phyloP scores from a whole-genome alignment of 768 basidiomycete species.

The Kwoniella heveanensis region DNA sequence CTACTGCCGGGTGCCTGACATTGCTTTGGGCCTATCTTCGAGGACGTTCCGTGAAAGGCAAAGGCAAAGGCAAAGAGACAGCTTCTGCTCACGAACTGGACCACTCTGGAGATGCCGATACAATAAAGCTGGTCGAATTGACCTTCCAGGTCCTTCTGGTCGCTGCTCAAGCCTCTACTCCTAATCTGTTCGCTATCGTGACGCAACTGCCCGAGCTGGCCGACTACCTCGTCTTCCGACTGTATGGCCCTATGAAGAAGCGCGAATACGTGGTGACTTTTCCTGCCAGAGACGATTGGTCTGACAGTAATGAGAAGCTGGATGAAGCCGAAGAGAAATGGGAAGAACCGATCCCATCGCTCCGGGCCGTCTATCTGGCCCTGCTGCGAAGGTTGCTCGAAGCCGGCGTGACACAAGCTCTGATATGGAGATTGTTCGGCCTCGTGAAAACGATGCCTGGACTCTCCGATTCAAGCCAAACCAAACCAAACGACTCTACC shows the following conservation, averaged over 20 bases:
- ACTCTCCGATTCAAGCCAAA: too few species aligned
- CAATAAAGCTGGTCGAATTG: conserved; percentile 18
- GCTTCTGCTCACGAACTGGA: conserved; percentile 4
- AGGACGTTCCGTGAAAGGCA: conserved; percentile 18
- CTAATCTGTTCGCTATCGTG: conserved; percentile 31
- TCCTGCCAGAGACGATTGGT: conserved; percentile 38
- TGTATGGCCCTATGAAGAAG: conserved; percentile 28
- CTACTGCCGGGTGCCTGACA: conserved; percentile 17
- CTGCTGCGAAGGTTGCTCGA: conserved; percentile 44
- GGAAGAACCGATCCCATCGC: conserved; percentile 18
- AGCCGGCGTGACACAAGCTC: conserved; percentile 41
- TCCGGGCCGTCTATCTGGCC: conserved; percentile 37
- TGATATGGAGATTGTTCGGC: conserved; percentile 46
- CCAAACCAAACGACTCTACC: background rate
- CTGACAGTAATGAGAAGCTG: conserved; percentile 8
- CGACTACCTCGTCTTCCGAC: conserved; percentile 24
- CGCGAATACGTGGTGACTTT: conserved; percentile 44
- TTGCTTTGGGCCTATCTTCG: conserved; percentile 37
- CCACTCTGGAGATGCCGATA: conserved; percentile 15
- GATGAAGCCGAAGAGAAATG: conserved; percentile 21
- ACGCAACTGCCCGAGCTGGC: conserved; percentile 33
- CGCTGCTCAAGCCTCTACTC: conserved; percentile 31
- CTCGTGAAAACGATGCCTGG: conserved; percentile 27
- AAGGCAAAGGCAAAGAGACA: conserved; percentile 38
- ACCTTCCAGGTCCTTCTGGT: conserved; percentile 29